Percentiles rank a stretch among this genome's conserved stretches.
Evolutionary conservation across 164 flowering plant genomes (phyloP).

Genomic region (Cinnamomum chago): DNA sequence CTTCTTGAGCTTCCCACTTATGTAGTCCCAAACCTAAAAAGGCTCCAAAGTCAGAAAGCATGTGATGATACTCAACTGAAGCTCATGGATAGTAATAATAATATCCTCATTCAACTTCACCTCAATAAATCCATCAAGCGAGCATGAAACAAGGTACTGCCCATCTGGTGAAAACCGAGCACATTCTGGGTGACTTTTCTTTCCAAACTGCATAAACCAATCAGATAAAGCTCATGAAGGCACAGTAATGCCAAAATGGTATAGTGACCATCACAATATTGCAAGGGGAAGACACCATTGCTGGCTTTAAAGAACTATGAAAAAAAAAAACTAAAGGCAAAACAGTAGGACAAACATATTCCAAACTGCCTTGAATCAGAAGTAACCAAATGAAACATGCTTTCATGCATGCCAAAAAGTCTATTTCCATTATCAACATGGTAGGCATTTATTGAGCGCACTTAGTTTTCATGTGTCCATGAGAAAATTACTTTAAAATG

Average conservation of each 20-base stretch:
- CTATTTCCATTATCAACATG: too few relatives aligned
- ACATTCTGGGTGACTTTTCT: constrained; percentile 90
- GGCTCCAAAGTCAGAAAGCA: constrained; percentile 13
- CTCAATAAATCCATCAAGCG: constrained; percentile 98
- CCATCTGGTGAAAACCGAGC: constrained; percentile 98
- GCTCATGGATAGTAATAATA: not conserved
- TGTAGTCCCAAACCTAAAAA: constrained; percentile 89
- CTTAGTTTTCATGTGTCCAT: too few relatives aligned
- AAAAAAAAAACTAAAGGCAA: too few relatives aligned
- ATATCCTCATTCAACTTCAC: constrained; percentile 28
- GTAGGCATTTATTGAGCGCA: too few relatives aligned
- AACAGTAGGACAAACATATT: too few relatives aligned
- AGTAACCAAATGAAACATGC: too few relatives aligned
- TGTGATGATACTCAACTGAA: not conserved
- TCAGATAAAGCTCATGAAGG: not conserved
- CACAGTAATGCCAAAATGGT: not conserved
- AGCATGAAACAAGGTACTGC: constrained; percentile 88
- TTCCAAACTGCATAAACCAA: constrained; percentile 68
- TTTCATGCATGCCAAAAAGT: too few relatives aligned
- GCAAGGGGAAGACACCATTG: too few relatives aligned
- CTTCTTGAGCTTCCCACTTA: constrained; percentile 97
- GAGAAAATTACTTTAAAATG: too few relatives aligned
- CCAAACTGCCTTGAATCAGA: too few relatives aligned
- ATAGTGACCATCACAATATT: too few relatives aligned
- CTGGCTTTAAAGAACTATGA: too few relatives aligned